These are phyloP conservation scores for Psidium guajava DNA, from an alignment of 345 rosid species.

Conservation along the genomic window DNA sequence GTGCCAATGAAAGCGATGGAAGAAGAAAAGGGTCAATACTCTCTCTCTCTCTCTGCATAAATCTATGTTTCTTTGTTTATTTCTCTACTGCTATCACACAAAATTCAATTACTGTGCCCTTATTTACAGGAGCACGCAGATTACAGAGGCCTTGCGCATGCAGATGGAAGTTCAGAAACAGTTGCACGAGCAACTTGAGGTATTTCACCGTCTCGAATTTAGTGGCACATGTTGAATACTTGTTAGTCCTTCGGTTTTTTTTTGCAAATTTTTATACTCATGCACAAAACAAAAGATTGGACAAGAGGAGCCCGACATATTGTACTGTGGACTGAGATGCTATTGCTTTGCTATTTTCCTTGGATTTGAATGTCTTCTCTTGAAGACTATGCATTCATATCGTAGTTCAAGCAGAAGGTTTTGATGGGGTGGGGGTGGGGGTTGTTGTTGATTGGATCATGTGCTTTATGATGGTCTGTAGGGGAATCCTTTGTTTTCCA, in stretches of 20 bases:
- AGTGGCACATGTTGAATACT: not conserved
- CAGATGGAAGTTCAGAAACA: constrained; percentile 91
- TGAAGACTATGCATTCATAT: not conserved
- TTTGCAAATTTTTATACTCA: not conserved
- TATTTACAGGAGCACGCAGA: constrained; percentile 36
- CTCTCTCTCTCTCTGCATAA: not conserved
- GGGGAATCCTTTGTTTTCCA: not conserved
- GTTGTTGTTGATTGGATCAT: not conserved
- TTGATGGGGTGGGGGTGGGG: too few relatives aligned
- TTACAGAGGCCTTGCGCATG: constrained; percentile 72
- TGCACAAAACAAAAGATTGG: not conserved
- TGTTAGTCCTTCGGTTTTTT: not conserved
- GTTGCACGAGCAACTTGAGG: constrained; percentile 95
- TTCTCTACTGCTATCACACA: not conserved
- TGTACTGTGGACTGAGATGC: not conserved
- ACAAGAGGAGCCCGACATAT: not conserved
- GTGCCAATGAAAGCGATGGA: constrained; percentile 38
- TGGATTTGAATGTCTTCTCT: not conserved
- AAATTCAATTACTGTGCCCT: not conserved
- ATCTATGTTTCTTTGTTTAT: not conserved
- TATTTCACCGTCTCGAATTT: not conserved
- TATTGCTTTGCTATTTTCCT: not conserved
- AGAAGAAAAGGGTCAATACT: constrained; percentile 42
- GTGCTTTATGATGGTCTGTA: not conserved
- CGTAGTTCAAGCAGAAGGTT: not conserved